phyloP scores from a whole-genome alignment of 2,329 filamentous ascomycete species.

The Cadophora luteo-olivacea region DNA sequence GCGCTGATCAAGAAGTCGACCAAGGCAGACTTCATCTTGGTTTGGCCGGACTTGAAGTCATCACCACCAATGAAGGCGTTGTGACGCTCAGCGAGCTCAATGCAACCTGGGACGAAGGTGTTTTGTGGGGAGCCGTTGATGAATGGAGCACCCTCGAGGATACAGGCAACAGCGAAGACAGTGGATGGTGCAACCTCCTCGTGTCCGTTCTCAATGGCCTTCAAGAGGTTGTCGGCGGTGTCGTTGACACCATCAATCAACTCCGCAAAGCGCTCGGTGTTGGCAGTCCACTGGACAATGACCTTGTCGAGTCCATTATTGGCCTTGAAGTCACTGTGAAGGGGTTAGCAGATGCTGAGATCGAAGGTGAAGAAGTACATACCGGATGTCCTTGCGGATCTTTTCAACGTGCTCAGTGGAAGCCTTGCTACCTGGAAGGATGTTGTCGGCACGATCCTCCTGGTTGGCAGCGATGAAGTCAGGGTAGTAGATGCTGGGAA shows the following conservation, averaged over 20 bases:
- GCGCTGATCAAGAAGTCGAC: slow-evolving; percentile 99
- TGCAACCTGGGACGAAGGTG: slow-evolving; percentile 93
- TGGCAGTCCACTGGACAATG: slow-evolving; percentile 97
- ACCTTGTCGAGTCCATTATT: slow-evolving; percentile 89
- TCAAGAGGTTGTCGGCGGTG: slow-evolving; percentile 91
- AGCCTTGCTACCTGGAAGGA: slow-evolving; percentile 83
- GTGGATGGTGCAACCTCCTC: slow-evolving; percentile 94
- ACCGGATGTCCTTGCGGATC: slow-evolving; percentile 90
- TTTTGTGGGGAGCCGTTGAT: slow-evolving; percentile 99
- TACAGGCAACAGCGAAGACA: slow-evolving; percentile 92
- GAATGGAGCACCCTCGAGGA: slow-evolving; percentile 89
- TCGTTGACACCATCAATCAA: slow-evolving; percentile 90
- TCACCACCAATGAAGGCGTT: slow-evolving; percentile 93
- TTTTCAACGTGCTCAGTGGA: slow-evolving; percentile 88
- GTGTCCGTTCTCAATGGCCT: slow-evolving; percentile 85
- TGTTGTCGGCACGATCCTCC: slow-evolving; percentile 92
- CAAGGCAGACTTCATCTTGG: slow-evolving; percentile 99
- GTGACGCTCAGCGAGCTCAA: slow-evolving; percentile 87
- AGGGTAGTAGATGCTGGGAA: slow-evolving; percentile 97
- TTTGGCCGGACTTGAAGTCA: slow-evolving; percentile 99
- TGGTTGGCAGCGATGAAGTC: slow-evolving; percentile 99
- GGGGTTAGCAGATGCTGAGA: slow-evolving; percentile 25
- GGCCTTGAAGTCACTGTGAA: slow-evolving; percentile 80
- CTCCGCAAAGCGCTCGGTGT: slow-evolving; percentile 96
- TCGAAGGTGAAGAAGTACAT: slow-evolving; percentile 42